Evolutionary conservation across 2,329 filamentous ascomycete species (phyloP), one percentile per base, ranked within the genome.

Genomic region (Paraphoma chrysanthemicola): DNA sequence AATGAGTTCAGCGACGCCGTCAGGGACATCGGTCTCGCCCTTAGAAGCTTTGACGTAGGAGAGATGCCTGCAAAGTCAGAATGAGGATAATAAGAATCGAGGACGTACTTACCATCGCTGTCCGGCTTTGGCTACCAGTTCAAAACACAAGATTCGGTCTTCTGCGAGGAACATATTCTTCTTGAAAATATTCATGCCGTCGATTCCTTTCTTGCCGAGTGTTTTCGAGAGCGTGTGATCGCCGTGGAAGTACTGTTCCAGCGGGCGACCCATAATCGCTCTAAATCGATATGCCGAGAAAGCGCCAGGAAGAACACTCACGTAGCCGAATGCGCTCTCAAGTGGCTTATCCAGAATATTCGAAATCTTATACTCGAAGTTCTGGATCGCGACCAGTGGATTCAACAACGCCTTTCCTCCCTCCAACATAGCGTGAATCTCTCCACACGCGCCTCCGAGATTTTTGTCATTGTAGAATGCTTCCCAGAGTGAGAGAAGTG

Each of bases 151-250:
- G 83, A 99, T 99, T 87, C 95, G 93, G 89, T 99, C 95, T 82
- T 99, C 95, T 80, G 95, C 95, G 88, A 99, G 94, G 86, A 98
- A 99, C 95, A 99, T 99, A 87, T 99, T 99, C 88, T 98, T 98
- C 85, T 98, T 98, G 91, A 99, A 99, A 78, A 99, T 98, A 82
- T 98, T 98, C 95, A 98, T 98, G 70, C 94, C 95, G 76, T 99
- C 95, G 68, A 99, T 98, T 87, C 95, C 95, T 86, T 99, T 99
- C 83, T 97, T 96, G 69, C 94, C 94, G 53, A 97, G 88, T 68
- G 94, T 89, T 80, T 95, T 95, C 55, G 95, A 96, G 33, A 98
- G 86, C 0, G 95, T 98, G 80, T 98, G 95, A 75, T 99, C 95
- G 85, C 95, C 95, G 78, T 98, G 95, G 88, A 99, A 99, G 82